Percentiles rank a stretch among this genome's conserved stretches.
phyloP scores from a whole-genome alignment of 208 protist genomes.

The Acanthamoeba royreba region DNA sequence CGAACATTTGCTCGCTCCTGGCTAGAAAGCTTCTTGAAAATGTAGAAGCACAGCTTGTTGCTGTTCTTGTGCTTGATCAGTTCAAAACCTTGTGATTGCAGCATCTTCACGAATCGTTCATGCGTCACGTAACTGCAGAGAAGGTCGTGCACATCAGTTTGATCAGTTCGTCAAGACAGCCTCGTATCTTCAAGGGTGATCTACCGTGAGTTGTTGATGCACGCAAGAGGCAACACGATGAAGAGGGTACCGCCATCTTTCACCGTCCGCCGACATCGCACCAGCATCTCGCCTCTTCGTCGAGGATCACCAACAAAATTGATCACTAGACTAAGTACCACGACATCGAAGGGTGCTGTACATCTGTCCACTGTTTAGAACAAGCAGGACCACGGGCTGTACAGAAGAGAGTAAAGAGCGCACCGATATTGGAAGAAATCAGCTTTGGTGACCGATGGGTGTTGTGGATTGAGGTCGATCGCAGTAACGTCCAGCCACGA shows the following conservation, averaged over 20 bases:
- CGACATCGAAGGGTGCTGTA: neutral
- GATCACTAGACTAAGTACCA: conserved; percentile 49
- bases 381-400: neutral
- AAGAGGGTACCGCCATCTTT: conserved; percentile 19
- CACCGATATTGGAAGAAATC: conserved; percentile 38
- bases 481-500: neutral
- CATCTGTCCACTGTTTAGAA: neutral
- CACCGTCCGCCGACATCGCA: neutral
- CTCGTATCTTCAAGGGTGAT: neutral
- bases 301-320: conserved; percentile 48
- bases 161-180: neutral
- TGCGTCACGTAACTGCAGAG: conserved; percentile 36
- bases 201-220: conserved; percentile 38
- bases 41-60: conserved; percentile 39
- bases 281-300: conserved; percentile 24
- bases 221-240: conserved; percentile 41
- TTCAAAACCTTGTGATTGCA: conserved; percentile 4
- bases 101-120: conserved; percentile 3
- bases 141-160: neutral
- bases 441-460: conserved; percentile 28
- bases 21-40: neutral
- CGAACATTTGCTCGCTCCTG: neutral
- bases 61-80: neutral
- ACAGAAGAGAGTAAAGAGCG: neutral
- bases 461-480: conserved; percentile 48